phyloP scores from a whole-genome alignment of 108 stramenopile genomes.

The Thalassiosira profunda region DNA sequence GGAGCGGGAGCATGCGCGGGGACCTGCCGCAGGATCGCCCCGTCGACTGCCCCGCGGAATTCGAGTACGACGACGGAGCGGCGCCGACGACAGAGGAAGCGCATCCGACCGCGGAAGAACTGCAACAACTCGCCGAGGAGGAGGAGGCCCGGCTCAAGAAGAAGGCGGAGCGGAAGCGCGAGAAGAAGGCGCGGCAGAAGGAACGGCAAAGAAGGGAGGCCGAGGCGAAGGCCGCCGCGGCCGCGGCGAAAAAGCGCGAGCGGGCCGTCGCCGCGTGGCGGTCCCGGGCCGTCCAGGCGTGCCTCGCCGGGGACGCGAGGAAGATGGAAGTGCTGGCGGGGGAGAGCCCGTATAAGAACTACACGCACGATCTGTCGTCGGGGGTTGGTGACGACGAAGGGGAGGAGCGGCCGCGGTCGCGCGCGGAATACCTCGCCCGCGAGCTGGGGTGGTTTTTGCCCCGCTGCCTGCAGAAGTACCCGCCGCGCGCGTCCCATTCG shows the following conservation, averaged over 20 bases:
- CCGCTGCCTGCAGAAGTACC: slow-evolving; percentile 45
- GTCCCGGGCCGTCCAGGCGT: slow-evolving; percentile 76
- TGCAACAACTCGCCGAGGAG: slow-evolving; percentile 37
- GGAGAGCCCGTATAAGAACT: slow-evolving; percentile 62
- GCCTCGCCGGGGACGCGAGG: slow-evolving; percentile 50
- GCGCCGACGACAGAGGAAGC: background rate
- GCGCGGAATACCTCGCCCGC: slow-evolving; percentile 27
- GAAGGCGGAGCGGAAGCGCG: slow-evolving; percentile 65
- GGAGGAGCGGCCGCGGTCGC: slow-evolving; percentile 16
- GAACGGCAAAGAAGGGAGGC: slow-evolving; percentile 71
- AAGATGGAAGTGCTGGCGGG: slow-evolving; percentile 66
- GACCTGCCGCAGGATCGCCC: slow-evolving; percentile 18
- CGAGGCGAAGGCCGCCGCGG: slow-evolving; percentile 67
- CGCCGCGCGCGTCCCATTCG: background rate
- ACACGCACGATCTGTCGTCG: slow-evolving; percentile 1
- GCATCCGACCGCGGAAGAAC: slow-evolving; percentile 1
- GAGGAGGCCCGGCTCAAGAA: slow-evolving; percentile 57
- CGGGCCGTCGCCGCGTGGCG: slow-evolving; percentile 69
- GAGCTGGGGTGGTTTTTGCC: slow-evolving; percentile 45
- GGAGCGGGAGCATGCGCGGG: background rate
- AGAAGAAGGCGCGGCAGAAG: slow-evolving; percentile 77
- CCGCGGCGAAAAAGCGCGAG: slow-evolving; percentile 75
- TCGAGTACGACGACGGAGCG: slow-evolving; percentile 26
- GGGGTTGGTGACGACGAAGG: background rate
- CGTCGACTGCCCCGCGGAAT: slow-evolving; percentile 18